Evolutionary conservation across 129 eudicot genomes (phyloP).

Genomic region (Escallonia rubra): DNA sequence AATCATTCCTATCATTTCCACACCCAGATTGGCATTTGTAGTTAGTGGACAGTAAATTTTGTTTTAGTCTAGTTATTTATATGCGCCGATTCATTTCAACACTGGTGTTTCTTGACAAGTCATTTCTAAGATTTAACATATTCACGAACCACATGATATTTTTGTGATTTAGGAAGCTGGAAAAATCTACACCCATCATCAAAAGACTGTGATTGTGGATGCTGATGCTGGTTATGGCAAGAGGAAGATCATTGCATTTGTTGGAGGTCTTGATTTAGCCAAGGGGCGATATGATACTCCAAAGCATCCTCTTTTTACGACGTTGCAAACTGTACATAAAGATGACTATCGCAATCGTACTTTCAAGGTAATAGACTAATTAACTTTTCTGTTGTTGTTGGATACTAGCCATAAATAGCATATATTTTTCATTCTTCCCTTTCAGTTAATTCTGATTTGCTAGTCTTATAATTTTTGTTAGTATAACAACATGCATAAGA

Average conservation of each 20-base stretch:
- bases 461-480: background rate
- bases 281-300: conserved; percentile 36
- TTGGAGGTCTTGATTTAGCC: conserved; percentile 78
- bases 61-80: no score
- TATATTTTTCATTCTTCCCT: no score
- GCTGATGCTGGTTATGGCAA: conserved; percentile 50
- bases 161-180: conserved; percentile 43
- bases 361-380: background rate
- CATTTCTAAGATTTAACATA: background rate
- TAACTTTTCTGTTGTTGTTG: no score
- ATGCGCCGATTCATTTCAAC: background rate
- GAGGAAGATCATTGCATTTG: conserved; percentile 64
- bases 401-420: no score
- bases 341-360: conserved; percentile 19
- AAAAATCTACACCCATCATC: conserved; percentile 68
- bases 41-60: no score
- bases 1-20: no score
- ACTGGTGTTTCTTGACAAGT: background rate
- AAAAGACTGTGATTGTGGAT: conserved; percentile 69
- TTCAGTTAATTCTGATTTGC: background rate
- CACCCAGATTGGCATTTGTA: no score
- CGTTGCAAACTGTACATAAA: conserved; percentile 50
- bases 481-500: no score
- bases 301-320: conserved; percentile 33
- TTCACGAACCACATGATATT: background rate